Percentiles rank a stretch among this genome's conserved stretches.
Conservation (phyloP, 108 stramenopile species). For the Cyclostephanos tholiformis region DNA sequence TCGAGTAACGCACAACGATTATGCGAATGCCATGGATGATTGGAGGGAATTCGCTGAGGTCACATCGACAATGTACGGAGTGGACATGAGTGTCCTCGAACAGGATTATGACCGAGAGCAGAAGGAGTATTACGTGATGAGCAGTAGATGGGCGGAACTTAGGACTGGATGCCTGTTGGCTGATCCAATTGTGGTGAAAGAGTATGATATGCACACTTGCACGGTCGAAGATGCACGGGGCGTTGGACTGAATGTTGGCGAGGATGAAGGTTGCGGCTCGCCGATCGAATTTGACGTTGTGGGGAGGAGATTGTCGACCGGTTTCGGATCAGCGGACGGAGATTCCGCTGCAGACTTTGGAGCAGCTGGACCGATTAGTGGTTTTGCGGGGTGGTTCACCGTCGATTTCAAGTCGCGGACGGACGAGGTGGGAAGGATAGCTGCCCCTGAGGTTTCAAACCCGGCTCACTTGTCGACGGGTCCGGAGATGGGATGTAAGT, state of each 20-base stretch:
- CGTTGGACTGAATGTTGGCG: slow-evolving; percentile 53
- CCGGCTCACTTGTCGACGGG: slow-evolving; percentile 90
- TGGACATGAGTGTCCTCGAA: slow-evolving; percentile 88
- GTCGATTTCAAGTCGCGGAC: slow-evolving; percentile 90
- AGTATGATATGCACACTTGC: slow-evolving; percentile 91
- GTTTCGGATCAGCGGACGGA: slow-evolving; percentile 1
- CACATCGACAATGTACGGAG: slow-evolving; percentile 85
- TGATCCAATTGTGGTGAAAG: slow-evolving; percentile 75
- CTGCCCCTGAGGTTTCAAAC: slow-evolving; percentile 70
- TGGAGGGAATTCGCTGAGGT: slow-evolving; percentile 90
- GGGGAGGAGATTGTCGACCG: slow-evolving; percentile 33
- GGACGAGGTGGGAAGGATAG: slow-evolving; percentile 64
- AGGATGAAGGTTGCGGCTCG: slow-evolving; percentile 48
- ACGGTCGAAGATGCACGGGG: slow-evolving; percentile 92
- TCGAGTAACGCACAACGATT: slow-evolving; percentile 70
- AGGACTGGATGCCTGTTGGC: slow-evolving; percentile 80
- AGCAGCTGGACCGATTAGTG: slow-evolving; percentile 72
- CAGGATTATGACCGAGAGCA: slow-evolving; percentile 93
- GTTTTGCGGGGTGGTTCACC: slow-evolving; percentile 98
- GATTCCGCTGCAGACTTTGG: slow-evolving; percentile 3
- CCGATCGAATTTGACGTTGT: slow-evolving; percentile 79
- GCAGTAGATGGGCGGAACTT: slow-evolving; percentile 93
- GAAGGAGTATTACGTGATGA: slow-evolving; percentile 92
- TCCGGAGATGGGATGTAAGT: slow-evolving; percentile 87
- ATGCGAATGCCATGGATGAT: slow-evolving; percentile 86